Evolutionary conservation across 805 yeast species (phyloP), one percentile per base, ranked within the genome.

Genomic region (Wickerhamomyces strasburgensis): DNA sequence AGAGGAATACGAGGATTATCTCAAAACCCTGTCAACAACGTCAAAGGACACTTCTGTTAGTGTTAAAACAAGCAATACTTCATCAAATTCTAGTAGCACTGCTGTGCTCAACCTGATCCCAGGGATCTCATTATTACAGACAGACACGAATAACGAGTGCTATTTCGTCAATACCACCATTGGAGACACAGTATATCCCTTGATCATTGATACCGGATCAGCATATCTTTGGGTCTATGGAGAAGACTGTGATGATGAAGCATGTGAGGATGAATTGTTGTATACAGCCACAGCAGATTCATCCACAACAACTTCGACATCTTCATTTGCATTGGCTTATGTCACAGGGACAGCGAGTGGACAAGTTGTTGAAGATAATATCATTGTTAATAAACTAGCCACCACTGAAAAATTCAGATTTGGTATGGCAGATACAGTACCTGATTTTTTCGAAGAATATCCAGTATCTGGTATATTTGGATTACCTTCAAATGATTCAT

Each of bases 121-220:
- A 6, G 61, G 61, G 2, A 48, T 57, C 25, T 51, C 61, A 0
- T 26, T 50, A 2, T 39, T 57, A 6, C 39, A 51, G 23, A 53
- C 61, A 1, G 61, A 57, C 32, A 37, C 14, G 8, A 48, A 53
- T 39, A 49, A 47, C 26, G 58, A 61, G 37, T 64, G 71, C n/a
- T 68, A 58, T 37, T 65, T 49, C 31, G 58, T 65, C 34, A 60
- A 68, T 42, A 58, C 67, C 21, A 64, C 65, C 11, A 57, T 69
- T 27, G 66, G 61, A 16, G 47, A 62, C n/a, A 52, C 53, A n/a
- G 59, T 60, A 23, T 75, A 68, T 46, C 73, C 74, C 5, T 57
- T 80, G 27, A 64, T 80, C 14, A 58, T 80, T 14, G 86, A 80
- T 54, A 80, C 86, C 0, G 85, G 83, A 6, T 75, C 82, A 19